These are phyloP conservation scores for Opeltia flavorubescens DNA, from an alignment of 495 filamentous ascomycete species.

Conservation along the genomic window DNA sequence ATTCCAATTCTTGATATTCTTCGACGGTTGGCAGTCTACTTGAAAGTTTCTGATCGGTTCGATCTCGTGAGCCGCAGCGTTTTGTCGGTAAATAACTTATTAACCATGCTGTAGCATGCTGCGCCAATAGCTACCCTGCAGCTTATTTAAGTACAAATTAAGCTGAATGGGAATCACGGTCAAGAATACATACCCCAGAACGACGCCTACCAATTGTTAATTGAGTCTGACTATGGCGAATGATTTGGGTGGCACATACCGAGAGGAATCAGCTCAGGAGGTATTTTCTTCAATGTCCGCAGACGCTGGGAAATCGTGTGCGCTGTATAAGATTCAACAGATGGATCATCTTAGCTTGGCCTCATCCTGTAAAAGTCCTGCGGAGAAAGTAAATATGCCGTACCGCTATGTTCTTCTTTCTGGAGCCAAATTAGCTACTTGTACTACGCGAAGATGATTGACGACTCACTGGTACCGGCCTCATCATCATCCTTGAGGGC, in stretches of 20 bases:
- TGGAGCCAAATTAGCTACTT: constrained; percentile 30
- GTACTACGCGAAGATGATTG: constrained; percentile 8
- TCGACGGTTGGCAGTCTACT: neutral
- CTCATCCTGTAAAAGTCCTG: neutral
- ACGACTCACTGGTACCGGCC: constrained; percentile 64
- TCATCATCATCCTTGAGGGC: constrained; percentile 51
- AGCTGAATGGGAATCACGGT: constrained; percentile 3
- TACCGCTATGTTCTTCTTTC: constrained; percentile 81
- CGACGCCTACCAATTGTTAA: constrained; percentile 45
- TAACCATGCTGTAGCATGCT: constrained; percentile 62
- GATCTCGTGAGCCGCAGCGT: constrained; percentile 64
- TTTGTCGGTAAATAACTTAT: constrained; percentile 81
- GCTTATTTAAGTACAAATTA: constrained; percentile 17
- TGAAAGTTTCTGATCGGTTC: constrained; percentile 25
- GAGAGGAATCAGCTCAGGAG: constrained; percentile 87
- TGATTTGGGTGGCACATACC: constrained; percentile 46
- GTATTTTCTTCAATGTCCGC: constrained; percentile 71
- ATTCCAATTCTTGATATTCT: no score
- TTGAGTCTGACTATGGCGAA: neutral
- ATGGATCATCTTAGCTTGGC: constrained; percentile 10
- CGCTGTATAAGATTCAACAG: constrained; percentile 36
- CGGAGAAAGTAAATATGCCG: constrained; percentile 15
- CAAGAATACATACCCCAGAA: constrained; percentile 48
- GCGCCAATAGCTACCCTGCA: constrained; percentile 48
- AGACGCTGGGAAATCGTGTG: constrained; percentile 97